Evolutionary conservation across 495 filamentous ascomycete genomes (phyloP).

Genomic region (Lasiosphaeria ovina): DNA sequence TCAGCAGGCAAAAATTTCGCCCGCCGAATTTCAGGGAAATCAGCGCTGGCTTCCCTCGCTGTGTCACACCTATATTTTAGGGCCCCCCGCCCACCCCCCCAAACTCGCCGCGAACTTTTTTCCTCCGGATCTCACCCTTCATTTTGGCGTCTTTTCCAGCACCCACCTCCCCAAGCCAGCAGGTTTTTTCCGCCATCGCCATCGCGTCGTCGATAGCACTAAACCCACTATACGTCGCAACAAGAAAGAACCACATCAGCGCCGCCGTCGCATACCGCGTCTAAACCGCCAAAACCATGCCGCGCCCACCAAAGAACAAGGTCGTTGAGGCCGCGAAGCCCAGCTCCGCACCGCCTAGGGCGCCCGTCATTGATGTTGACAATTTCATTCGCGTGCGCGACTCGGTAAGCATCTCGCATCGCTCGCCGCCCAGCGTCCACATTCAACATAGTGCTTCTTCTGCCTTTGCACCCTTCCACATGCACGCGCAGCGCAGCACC

Average conservation of each 20-base stretch:
- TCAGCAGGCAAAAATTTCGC: constrained; percentile 16
- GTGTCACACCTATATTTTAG: constrained; percentile 33
- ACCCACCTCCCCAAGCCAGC: constrained; percentile 16
- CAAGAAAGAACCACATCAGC: neutral
- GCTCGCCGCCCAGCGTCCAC: neutral
- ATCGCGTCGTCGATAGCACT: constrained; percentile 19
- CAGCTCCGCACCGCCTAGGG: constrained; percentile 14
- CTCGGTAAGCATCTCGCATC: constrained; percentile 40
- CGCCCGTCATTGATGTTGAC: constrained; percentile 42
- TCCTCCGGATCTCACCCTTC: constrained; percentile 36
- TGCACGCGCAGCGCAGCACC: too few relatives aligned
- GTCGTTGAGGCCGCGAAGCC: constrained; percentile 43
- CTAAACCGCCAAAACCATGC: constrained; percentile 26
- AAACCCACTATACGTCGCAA: constrained; percentile 19
- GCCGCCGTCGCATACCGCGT: constrained; percentile 14
- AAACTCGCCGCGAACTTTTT: constrained; percentile 30
- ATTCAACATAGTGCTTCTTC: constrained; percentile 10
- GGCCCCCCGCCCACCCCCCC: constrained; percentile 30
- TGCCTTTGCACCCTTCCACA: constrained; percentile 10
- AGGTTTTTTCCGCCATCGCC: constrained; percentile 25
- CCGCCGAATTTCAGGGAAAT: constrained; percentile 32
- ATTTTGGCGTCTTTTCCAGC: constrained; percentile 29
- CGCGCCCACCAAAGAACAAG: constrained; percentile 39
- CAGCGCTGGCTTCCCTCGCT: constrained; percentile 28
- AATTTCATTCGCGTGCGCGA: constrained; percentile 51